Evolutionary conservation across 2,329 filamentous ascomycete species (phyloP), one percentile per base, ranked within the genome.

Genomic region (Alternaria novae-zelandiae): DNA sequence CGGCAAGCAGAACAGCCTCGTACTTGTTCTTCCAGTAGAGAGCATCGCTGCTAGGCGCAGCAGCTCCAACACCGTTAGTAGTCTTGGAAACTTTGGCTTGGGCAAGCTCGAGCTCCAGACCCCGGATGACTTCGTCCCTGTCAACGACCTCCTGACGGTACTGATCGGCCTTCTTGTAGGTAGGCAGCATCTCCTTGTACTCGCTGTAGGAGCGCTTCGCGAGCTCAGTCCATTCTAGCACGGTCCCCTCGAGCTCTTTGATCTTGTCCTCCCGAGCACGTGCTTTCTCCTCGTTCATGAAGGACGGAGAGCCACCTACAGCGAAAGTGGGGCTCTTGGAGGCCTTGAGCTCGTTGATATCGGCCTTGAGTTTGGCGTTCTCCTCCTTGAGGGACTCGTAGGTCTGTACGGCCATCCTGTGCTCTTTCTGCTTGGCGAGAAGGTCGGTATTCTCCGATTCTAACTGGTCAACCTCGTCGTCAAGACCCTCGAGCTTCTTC

Each of bases 21-120:
- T 76, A 76, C 61, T 72, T 74, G 23, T 46, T 51, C 60, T 72
- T 73, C 74, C 74, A 76, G 66, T 75, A 74, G 1, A 45, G 54
- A 25, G 47, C 50, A 32, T 73, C 69, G 3, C 25, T 46, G 45
- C 32, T 41, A 25, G 47, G 20, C 13, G 46, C 59, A 26, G 50
- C 47, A 23, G 28, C 28, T 51, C 49, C 62, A 1, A 60, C 55
- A 23, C 63, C 67, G 26, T 71, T 72, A 8, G 36, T 41, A 0
- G 60, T 49, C 46, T 69, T 63, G 1, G 67, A 55, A 8, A 53
- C 30, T 55, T 67, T 69, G 21, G 65, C 61, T 6, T 54, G 25
- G 5, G 63, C 10, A 25, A 77, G 72, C 63, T 72, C 49, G 21
- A 54, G 20, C 58, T 70, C 63, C 15, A 77, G 65, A 10, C 54